Evolutionary conservation across 73 alveolate genomes (phyloP).

Genomic region (Symbiodinium natans): DNA sequence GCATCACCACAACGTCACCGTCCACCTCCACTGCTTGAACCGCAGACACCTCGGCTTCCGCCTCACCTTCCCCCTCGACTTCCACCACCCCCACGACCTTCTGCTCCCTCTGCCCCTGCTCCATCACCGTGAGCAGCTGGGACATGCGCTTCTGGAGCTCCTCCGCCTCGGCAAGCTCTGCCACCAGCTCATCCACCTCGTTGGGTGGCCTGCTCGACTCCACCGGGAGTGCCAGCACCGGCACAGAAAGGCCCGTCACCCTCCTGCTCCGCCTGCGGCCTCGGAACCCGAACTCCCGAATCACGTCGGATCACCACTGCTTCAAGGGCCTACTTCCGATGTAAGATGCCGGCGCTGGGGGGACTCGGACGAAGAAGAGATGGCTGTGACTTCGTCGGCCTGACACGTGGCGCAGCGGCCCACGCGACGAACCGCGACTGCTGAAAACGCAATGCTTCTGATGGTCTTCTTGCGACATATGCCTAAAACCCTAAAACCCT

Average conservation of each 20-base stretch:
- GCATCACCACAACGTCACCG: not conserved
- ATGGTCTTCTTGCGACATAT: not conserved
- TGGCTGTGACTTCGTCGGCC: not conserved
- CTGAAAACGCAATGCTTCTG: not conserved
- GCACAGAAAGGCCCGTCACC: not conserved
- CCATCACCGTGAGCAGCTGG: not conserved
- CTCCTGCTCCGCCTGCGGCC: not conserved
- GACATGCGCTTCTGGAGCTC: constrained; percentile 50
- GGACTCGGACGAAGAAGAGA: not conserved
- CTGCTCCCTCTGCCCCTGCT: not conserved
- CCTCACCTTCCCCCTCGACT: not conserved
- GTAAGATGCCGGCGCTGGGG: not conserved
- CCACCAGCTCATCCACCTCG: constrained; percentile 65
- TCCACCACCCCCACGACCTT: not conserved
- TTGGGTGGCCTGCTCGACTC: constrained; percentile 31
- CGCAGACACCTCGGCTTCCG: not conserved
- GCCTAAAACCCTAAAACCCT: too few relatives aligned
- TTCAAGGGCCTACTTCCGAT: not conserved
- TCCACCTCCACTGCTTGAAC: not conserved
- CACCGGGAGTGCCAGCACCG: constrained; percentile 73
- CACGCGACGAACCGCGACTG: too few relatives aligned
- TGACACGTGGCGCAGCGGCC: too few relatives aligned
- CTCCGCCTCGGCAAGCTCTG: constrained; percentile 72
- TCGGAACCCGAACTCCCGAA: not conserved
- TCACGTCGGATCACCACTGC: not conserved